Evolutionary conservation across 768 basidiomycete genomes (phyloP).

Genomic region (Cantharellus anzutake): DNA sequence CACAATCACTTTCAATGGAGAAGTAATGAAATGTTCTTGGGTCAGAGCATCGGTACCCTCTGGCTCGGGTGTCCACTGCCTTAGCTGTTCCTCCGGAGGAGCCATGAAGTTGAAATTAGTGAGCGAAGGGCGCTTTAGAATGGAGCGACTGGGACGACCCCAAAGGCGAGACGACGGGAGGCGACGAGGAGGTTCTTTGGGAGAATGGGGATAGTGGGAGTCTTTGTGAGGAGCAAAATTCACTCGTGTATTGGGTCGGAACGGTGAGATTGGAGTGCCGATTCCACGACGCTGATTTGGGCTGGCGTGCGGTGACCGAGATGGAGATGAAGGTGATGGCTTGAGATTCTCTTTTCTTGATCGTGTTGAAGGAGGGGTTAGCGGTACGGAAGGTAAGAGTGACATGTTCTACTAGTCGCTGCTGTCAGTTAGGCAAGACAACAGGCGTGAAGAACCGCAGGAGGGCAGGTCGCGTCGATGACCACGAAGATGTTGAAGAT

Average conservation of each 20-base stretch:
- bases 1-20: conserved; percentile 42
- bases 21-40: conserved; percentile 42
- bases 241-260: not conserved
- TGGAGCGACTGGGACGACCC: conserved; percentile 36
- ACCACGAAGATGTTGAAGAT: no score
- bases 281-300: not conserved
- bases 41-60: conserved; percentile 32
- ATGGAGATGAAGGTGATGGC: not conserved
- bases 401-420: no score
- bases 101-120: conserved; percentile 18
- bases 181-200: not conserved
- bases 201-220: not conserved
- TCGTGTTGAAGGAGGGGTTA: not conserved
- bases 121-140: conserved; percentile 38
- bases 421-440: no score
- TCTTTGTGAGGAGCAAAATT: not conserved
- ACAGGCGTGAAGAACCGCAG: no score
- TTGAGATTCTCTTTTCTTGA: not conserved
- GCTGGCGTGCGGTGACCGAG: not conserved
- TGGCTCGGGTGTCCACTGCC: conserved; percentile 66
- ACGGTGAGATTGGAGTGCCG: not conserved
- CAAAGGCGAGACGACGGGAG: conserved; percentile 4
- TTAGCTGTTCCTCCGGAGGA: conserved; percentile 25
- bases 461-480: no score
- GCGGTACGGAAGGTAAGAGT: not conserved